Base-by-base conservation (phyloP, 306 rosid species). In the Cercis canadensis region DNA sequence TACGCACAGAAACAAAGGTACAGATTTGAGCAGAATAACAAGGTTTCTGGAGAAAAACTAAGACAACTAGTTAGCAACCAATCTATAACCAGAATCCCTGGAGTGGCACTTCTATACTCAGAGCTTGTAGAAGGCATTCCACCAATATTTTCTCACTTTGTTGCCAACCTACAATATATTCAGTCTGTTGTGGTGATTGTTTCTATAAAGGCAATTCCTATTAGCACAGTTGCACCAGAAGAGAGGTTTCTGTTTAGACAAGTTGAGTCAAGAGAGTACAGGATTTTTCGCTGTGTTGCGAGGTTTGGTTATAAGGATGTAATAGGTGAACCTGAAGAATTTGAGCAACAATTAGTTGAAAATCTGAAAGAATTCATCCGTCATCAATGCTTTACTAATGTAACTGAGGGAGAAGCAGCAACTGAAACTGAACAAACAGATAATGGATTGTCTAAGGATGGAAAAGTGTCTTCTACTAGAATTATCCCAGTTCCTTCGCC, bases 91-190 rank as follows among this genome's bases (percentile, higher is more conserved):
- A 70, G 89, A 7, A 55, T 83, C 6, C 90, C 87, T 2, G 90
- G 89, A 36, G 69, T 86, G 12, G 84, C 76, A n/a, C 81, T 88
- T 45, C 81, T 88, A 1, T 88, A 78, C 77, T 86, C 89, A 0
- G 91, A 86, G 69, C 83, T 88, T 14, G 95, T 88, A 21, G 82
- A 86, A 50, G 95, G 87, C 3, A 72, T 88, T 67, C 95, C 95
- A 18, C 89, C 90, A 3, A 82, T 86, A 6, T 88, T 88, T 45
- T 55, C 84, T 47, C 88, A 83, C 65, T 76, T 84, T 58, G 49
- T 84, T 32, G 32, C 81, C 24, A 80, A 77, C 34, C 59, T 88
- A 13, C 85, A 86, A 0, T 72, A 81, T 31, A 82, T 86, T 60
- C 88, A 84, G 13, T 82, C 91, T 1, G 75, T 88, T 41, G 68